A percentile compares a stretch with the other conserved stretches of the same genome.
phyloP scores from a whole-genome alignment of 495 filamentous ascomycete species.

The Talaromyces liani region DNA sequence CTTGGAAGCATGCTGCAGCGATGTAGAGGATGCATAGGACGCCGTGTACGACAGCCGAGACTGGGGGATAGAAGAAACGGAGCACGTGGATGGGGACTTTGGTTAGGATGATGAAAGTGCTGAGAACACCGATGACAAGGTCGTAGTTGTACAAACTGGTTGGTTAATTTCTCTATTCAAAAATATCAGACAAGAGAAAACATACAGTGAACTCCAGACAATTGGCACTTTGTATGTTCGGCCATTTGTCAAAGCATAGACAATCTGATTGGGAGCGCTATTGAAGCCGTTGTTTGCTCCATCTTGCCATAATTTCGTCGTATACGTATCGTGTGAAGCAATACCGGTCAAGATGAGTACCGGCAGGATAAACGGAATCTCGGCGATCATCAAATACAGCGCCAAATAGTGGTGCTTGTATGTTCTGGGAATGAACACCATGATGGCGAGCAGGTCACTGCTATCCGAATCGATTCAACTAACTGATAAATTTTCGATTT shows the following conservation, averaged over 20 bases:
- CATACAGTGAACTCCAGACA: conserved; percentile 79
- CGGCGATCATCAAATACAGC: conserved; percentile 58
- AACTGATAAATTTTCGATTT: not conserved
- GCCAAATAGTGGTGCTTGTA: conserved; percentile 62
- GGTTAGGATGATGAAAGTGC: conserved; percentile 43
- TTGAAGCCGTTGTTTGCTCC: conserved; percentile 76
- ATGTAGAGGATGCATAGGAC: conserved; percentile 56
- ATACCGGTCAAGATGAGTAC: conserved; percentile 75
- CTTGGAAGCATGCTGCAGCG: conserved; percentile 62
- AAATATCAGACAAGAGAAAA: conserved; percentile 13
- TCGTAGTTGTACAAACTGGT: conserved; percentile 71
- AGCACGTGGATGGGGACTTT: conserved; percentile 60
- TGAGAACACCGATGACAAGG: conserved; percentile 72
- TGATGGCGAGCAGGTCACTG: conserved; percentile 13
- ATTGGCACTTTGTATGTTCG: conserved; percentile 57
- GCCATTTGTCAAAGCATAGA: conserved; percentile 76
- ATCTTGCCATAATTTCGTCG: conserved; percentile 74
- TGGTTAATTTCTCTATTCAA: conserved; percentile 9
- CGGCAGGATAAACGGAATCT: conserved; percentile 62
- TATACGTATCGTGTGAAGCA: conserved; percentile 70
- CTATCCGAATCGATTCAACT: not conserved
- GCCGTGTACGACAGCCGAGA: conserved; percentile 53
- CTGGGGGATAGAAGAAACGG: conserved; percentile 62
- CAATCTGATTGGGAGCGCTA: conserved; percentile 61
- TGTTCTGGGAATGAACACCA: conserved; percentile 40